Base-by-base conservation (phyloP, 805 yeast genomes). In the Barnettozyma californica region DNA sequence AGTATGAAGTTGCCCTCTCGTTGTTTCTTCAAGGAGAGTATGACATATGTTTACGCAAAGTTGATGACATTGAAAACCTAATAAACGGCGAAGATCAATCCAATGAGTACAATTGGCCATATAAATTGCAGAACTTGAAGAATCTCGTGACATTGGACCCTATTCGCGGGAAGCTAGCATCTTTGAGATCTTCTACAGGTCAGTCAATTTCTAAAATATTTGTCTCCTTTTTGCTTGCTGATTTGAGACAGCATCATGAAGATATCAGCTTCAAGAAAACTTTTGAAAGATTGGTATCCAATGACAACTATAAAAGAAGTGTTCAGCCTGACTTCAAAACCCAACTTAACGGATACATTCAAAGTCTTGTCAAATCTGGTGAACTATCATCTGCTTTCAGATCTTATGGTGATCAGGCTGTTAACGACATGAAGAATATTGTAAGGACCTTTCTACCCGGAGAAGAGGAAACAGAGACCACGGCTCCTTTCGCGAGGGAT, bases 361-460 rank as follows among this genome's bases (percentile, higher is more conserved):
- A 67, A 8, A 85, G 84, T 23, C 70, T 92, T 20, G 69, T 78
- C 9, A 74, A 81, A 55, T 76, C 88, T 41, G 83, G 82, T 21
- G 80, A 78, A 53, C 61, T 88, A 25, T 71, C 77, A 1, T 68
- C 76, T 13, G 87, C 95, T 0, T 81, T 84, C 54, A 70, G 73
- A 36, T 60, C 69, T 3, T 90, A 85, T 62, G 87, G 84, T 56
- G 92, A 83, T 21, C 73, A 73, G 18, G 78, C 87, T n/a, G 69
- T 83, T 11, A 68, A 74, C 1, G 96, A 90, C 56, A 73, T 88
- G 46, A 89, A 89, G 63, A 74, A 76, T 13, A 78, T 89, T 14
- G 87, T 91, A 35, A 78, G 87, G 51, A 68, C 68, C 5, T 71
- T 78, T 54, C 62, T 90, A 45, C 96, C 96, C 0, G 27, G 18